phyloP scores from a whole-genome alignment of 2,329 filamentous ascomycete species.

The Emergomyces africanus region DNA sequence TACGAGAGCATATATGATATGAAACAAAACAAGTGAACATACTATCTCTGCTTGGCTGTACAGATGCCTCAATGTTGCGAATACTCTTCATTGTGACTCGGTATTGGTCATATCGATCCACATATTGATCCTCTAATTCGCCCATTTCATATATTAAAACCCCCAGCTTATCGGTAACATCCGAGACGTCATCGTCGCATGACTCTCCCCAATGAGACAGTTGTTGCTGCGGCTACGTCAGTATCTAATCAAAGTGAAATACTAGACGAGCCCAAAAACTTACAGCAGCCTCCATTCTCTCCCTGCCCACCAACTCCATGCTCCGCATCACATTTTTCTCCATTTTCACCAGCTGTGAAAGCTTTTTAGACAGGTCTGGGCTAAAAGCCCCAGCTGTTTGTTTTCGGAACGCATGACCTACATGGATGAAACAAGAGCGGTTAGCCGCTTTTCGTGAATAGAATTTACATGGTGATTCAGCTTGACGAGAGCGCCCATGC shows the following conservation, averaged over 20 bases:
- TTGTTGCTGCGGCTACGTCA: slow-evolving; percentile 61
- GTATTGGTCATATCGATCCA: slow-evolving; percentile 98
- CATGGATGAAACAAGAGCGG: background rate
- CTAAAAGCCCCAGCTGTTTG: slow-evolving; percentile 43
- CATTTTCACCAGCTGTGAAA: slow-evolving; percentile 98
- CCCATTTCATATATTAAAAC: slow-evolving; percentile 97
- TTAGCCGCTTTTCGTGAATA: background rate
- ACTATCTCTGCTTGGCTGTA: slow-evolving; percentile 83
- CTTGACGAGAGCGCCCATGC: background rate
- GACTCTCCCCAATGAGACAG: slow-evolving; percentile 93
- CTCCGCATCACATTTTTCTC: slow-evolving; percentile 99
- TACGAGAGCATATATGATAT: background rate
- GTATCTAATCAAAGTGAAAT: slow-evolving; percentile 1
- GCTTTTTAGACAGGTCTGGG: slow-evolving; percentile 90
- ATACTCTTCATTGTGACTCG: slow-evolving; percentile 99
- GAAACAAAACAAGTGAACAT: slow-evolving; percentile 2
- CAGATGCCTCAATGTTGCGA: slow-evolving; percentile 95
- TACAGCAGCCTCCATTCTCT: slow-evolving; percentile 98
- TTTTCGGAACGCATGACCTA: slow-evolving; percentile 51
- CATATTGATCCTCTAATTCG: slow-evolving; percentile 94
- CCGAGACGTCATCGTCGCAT: slow-evolving; percentile 94
- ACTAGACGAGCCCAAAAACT: slow-evolving; percentile 25
- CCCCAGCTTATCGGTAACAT: slow-evolving; percentile 97
- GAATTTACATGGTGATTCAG: background rate
- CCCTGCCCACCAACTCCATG: slow-evolving; percentile 84